Evolutionary conservation across 2,329 filamentous ascomycete species (phyloP).

Genomic region (Fusarium oligoseptatum): DNA sequence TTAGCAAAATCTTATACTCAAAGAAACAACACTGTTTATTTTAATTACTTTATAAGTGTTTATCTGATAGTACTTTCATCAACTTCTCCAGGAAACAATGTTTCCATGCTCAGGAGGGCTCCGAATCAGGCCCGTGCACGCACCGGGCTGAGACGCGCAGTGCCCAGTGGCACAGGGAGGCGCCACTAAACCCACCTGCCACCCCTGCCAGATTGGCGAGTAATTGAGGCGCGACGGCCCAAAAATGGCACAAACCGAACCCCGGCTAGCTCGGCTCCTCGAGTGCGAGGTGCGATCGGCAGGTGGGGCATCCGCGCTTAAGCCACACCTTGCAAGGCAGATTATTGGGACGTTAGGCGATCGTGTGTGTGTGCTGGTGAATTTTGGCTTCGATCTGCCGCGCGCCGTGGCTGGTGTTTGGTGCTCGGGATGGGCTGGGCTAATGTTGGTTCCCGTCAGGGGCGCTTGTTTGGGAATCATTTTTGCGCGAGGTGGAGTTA

Average conservation of each 20-base stretch:
- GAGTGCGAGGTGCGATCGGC: conserved; percentile 7
- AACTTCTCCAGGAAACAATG: background rate
- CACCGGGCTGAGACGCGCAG: conserved; percentile 35
- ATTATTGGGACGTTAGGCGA: conserved; percentile 7
- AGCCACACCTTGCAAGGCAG: conserved; percentile 10
- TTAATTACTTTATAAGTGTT: background rate
- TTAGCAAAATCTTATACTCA: background rate
- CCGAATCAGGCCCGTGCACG: conserved; percentile 31
- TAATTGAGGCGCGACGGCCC: conserved; percentile 2
- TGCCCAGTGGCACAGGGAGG: conserved; percentile 40
- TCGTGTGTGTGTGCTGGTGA: conserved; percentile 3
- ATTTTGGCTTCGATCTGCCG: background rate
- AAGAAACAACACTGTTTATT: background rate
- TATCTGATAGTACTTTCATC: background rate
- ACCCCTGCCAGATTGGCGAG: conserved; percentile 14
- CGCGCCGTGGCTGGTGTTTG: conserved; percentile 26
- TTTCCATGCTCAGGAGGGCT: conserved; percentile 8
- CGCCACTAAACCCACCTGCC: conserved; percentile 9
- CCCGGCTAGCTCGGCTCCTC: conserved; percentile 13
- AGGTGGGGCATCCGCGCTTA: conserved; percentile 13
- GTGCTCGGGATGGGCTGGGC: conserved; percentile 20
- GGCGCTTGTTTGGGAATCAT: background rate
- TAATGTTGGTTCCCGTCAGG: conserved; percentile 2
- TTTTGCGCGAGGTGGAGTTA: background rate
- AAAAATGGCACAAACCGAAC: conserved; percentile 9